phyloP scores from a whole-genome alignment of 495 filamentous ascomycete genomes.

The Tuber calosporum region DNA sequence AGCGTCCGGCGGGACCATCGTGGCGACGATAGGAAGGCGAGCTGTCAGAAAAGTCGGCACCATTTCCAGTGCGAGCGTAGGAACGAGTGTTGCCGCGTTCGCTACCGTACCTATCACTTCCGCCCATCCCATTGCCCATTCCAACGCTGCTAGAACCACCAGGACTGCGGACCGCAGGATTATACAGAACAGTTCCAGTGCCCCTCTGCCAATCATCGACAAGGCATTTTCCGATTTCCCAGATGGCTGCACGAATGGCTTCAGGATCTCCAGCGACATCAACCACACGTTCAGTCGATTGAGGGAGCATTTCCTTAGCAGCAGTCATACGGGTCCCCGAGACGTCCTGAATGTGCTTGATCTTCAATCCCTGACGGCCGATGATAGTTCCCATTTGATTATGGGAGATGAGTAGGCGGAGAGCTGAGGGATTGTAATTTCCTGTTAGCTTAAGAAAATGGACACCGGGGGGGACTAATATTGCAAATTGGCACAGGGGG shows the following conservation, averaged over 20 bases:
- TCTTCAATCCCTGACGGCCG: constrained; percentile 89
- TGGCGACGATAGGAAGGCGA: constrained; percentile 29
- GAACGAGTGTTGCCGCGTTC: constrained; percentile 52
- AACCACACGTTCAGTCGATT: constrained; percentile 97
- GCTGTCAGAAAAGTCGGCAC: constrained; percentile 91
- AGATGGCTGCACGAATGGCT: constrained; percentile 87
- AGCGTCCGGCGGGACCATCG: constrained; percentile 45
- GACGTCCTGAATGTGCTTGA: constrained; percentile 97
- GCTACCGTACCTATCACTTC: constrained; percentile 45
- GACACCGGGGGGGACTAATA: not conserved
- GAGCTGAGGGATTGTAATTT: constrained; percentile 51
- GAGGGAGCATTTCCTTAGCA: constrained; percentile 98
- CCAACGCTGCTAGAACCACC: constrained; percentile 48
- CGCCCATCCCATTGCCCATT: constrained; percentile 36
- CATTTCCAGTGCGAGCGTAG: constrained; percentile 89
- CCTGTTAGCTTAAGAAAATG: constrained; percentile 1
- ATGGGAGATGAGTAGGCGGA: constrained; percentile 95
- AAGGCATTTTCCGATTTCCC: constrained; percentile 98
- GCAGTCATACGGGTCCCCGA: constrained; percentile 98
- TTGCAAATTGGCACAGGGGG: constrained; percentile 11
- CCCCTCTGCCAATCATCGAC: constrained; percentile 96
- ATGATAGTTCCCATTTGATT: constrained; percentile 99
- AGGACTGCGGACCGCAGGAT: constrained; percentile 81
- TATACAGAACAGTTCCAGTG: constrained; percentile 92
- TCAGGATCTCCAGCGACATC: constrained; percentile 90